Percentiles rank a stretch among this genome's conserved stretches.
phyloP scores from a whole-genome alignment of 148 eudicot genomes.

The Chenopodium berlandieri region DNA sequence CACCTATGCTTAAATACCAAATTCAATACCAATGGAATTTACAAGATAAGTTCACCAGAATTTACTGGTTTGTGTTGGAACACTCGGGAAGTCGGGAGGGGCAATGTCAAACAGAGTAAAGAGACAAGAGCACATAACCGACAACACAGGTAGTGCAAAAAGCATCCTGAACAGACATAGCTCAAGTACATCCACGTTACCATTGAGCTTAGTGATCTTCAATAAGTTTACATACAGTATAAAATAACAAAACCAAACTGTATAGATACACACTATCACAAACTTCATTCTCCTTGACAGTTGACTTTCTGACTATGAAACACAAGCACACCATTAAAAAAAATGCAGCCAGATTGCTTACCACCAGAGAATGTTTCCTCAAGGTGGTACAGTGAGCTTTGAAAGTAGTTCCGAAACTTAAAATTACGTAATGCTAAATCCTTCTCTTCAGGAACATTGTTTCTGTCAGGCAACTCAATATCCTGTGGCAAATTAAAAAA shows the following conservation, averaged over 20 bases:
- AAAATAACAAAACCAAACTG: background rate
- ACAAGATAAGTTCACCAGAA: background rate
- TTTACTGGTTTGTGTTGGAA: background rate
- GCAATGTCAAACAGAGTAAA: background rate
- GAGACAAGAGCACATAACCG: background rate
- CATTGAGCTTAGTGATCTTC: background rate
- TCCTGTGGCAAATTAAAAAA: constrained; percentile 18
- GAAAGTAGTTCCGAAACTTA: constrained; percentile 16
- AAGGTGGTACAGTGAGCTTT: constrained; percentile 23
- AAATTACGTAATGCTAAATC: background rate
- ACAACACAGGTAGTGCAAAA: background rate
- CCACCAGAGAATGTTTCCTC: constrained; percentile 22
- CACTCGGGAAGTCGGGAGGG: background rate
- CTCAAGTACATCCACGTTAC: background rate
- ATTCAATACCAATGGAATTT: background rate
- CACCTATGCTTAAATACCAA: background rate
- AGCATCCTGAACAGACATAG: background rate
- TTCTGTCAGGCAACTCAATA: constrained; percentile 27
- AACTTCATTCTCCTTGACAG: background rate
- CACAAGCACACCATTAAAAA: background rate
- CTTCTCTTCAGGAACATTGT: constrained; percentile 9
- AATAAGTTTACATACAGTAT: background rate
- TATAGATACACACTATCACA: background rate
- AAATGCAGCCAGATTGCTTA: background rate
- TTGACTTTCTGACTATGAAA: background rate